phyloP scores from a whole-genome alignment of 2,329 filamentous ascomycete genomes.

The Rhynchosporium agropyri region DNA sequence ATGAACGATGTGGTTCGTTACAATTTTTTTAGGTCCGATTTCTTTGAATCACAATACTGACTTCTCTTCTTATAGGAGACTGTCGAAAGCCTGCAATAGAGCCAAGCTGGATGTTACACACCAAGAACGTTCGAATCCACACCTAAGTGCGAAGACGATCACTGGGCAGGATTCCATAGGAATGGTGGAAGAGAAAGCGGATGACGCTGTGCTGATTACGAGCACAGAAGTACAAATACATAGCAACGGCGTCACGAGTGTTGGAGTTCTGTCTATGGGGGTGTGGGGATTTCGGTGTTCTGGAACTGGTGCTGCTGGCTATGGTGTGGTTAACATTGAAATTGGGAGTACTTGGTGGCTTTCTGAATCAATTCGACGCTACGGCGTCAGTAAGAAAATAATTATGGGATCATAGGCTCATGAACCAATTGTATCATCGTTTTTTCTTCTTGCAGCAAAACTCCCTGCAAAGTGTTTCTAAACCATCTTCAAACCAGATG shows the following conservation, averaged over 20 bases:
- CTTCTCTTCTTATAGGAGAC: slow-evolving; percentile 28
- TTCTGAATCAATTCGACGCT: background rate
- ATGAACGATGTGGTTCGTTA: slow-evolving; percentile 39
- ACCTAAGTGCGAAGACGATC: slow-evolving; percentile 12
- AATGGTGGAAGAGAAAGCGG: background rate
- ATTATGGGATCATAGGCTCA: slow-evolving; percentile 17
- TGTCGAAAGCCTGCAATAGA: slow-evolving; percentile 34
- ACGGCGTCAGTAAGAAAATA: slow-evolving; percentile 7
- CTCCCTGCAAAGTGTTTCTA: background rate
- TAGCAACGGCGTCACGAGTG: slow-evolving; percentile 25
- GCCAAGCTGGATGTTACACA: slow-evolving; percentile 34
- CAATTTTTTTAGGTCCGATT: slow-evolving; percentile 2
- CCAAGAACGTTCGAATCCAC: slow-evolving; percentile 30
- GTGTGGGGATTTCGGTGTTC: slow-evolving; percentile 22
- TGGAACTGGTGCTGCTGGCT: slow-evolving; percentile 19
- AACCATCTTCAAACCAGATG: slow-evolving; percentile 13
- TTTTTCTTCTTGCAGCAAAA: background rate
- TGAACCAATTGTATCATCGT: slow-evolving; percentile 19
- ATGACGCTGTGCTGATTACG: slow-evolving; percentile 1
- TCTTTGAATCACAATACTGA: background rate
- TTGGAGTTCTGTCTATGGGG: slow-evolving; percentile 10
- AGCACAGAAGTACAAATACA: slow-evolving; percentile 2
- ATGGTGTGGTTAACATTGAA: slow-evolving; percentile 15
- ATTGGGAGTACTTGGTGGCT: background rate
- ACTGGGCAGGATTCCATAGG: background rate